Evolutionary conservation across 345 rosid species (phyloP).

Genomic region (Linum usitatissimum): DNA sequence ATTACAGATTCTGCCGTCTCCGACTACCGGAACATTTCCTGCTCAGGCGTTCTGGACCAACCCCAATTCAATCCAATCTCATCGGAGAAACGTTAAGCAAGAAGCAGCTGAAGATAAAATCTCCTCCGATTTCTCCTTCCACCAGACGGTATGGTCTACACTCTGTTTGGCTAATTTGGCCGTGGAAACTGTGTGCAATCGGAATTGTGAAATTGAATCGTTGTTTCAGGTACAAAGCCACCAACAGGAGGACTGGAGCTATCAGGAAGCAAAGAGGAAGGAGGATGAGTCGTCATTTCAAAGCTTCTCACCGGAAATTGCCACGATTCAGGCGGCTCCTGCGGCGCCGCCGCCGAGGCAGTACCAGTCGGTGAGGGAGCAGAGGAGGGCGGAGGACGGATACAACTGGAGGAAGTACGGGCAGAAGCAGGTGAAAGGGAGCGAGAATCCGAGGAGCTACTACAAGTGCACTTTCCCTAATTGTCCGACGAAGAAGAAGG

Average conservation of each 20-base stretch:
- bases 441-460: constrained; percentile 90
- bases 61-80: constrained; percentile 18
- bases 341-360: constrained; percentile 23
- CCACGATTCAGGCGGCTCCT: constrained; percentile 27
- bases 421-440: constrained; percentile 89
- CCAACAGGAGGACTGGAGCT: constrained; percentile 40
- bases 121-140: constrained; percentile 51
- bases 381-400: constrained; percentile 68
- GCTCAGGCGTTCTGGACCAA: constrained; percentile 38
- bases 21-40: constrained; percentile 76
- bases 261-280: constrained; percentile 28
- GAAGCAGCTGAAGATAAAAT: constrained; percentile 22
- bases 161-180: neutral
- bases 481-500: constrained; percentile 85
- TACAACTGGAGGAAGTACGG: constrained; percentile 98
- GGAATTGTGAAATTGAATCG: no score
- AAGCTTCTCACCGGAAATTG: constrained; percentile 31
- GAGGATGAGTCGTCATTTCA: constrained; percentile 15
- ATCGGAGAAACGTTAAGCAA: constrained; percentile 19
- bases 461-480: constrained; percentile 76
- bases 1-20: constrained; percentile 71
- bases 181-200: no score
- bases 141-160: constrained; percentile 14
- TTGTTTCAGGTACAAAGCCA: constrained; percentile 11
- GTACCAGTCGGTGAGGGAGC: constrained; percentile 38